A percentile compares a stretch with the other conserved stretches of the same genome.
These are phyloP conservation scores for Carex cristatella DNA, from an alignment of 176 grass and related monocot genomes.

Conservation along the genomic window DNA sequence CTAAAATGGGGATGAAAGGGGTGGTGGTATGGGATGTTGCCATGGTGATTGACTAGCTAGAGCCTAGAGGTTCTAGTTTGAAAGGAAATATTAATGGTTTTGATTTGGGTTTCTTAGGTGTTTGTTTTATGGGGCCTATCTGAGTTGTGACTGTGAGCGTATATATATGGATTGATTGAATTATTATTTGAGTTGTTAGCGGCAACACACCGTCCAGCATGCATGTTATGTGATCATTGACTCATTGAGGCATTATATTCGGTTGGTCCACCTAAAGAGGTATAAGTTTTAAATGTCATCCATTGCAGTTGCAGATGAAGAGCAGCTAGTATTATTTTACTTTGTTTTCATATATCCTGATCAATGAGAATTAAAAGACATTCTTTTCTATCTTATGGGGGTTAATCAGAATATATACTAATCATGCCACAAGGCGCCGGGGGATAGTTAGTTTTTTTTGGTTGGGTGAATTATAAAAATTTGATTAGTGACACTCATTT, in stretches of 20 bases:
- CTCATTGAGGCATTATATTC: slow-evolving; percentile 44
- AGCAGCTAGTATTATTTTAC: background rate
- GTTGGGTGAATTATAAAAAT: background rate
- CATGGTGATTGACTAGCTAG: slow-evolving; percentile 18
- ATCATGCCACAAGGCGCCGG: background rate
- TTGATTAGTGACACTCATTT: background rate
- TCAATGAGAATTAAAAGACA: background rate
- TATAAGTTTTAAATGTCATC: slow-evolving; percentile 19
- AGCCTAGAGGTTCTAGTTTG: background rate
- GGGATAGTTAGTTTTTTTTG: background rate
- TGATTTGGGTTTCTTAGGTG: slow-evolving; percentile 8
- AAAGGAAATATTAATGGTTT: background rate
- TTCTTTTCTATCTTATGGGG: background rate
- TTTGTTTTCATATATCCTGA: background rate
- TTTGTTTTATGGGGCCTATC: background rate
- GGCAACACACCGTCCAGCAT: background rate
- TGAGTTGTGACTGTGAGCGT: slow-evolving; percentile 10
- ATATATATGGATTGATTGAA: slow-evolving; percentile 4
- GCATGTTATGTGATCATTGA: slow-evolving; percentile 70
- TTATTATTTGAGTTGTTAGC: slow-evolving; percentile 30
- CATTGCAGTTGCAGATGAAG: slow-evolving; percentile 16
- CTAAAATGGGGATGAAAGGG: slow-evolving; percentile 4
- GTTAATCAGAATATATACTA: background rate
- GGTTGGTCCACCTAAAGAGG: slow-evolving; percentile 57
- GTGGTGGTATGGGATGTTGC: background rate